Base-by-base conservation (phyloP, 148 eudicot species). In the Cornus controversa region DNA sequence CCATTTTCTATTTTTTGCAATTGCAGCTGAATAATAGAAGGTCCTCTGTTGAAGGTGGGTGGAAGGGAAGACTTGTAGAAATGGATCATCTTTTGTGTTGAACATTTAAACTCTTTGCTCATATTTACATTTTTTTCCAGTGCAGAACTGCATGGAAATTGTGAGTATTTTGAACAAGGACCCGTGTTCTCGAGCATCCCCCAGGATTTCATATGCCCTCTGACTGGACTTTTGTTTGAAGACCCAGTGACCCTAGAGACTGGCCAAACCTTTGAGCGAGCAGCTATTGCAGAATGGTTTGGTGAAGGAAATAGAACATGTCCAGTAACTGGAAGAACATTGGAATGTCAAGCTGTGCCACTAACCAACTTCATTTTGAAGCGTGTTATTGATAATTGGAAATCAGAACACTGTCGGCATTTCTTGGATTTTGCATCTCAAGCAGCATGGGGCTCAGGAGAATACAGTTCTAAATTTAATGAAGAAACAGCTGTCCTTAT, bases 191-290 rank as follows among this genome's bases (percentile, higher is more conserved):
- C 66, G 58, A 79, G 73, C 75, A 76, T 82, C 34, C 91, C 91
- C 13, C 34, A 78, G 76, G 91, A 85, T 54, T 88, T 83, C 64
- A 26, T 80, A 78, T 88, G 91, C 84, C 89, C 91, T 70, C 69
- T 88, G 50, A 88, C 87, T 31, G 91, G 88, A 66, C 78, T 79
- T 66, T 42, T 86, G 40, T 80, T 88, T 57, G 84, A 85, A 69
- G 89, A 88, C 63, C 91, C 91, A 1, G 88, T 88, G 71, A 88
- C 89, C 42, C 75, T 88, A 65, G 91, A 88, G 76, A 88, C 91
- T 50, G 91, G 89, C 64, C 87, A 82, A 80, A 88, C 89, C 65
- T 88, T 81, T 66, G 91, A 88, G 80, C 80, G 85, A 3, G 84
- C 27, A 84, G 84, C 89, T 36, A 73, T 88, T 34, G 45, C 65